These are phyloP conservation scores for Candida hungchunana DNA, from an alignment of 805 yeast species.

Conservation along the genomic window DNA sequence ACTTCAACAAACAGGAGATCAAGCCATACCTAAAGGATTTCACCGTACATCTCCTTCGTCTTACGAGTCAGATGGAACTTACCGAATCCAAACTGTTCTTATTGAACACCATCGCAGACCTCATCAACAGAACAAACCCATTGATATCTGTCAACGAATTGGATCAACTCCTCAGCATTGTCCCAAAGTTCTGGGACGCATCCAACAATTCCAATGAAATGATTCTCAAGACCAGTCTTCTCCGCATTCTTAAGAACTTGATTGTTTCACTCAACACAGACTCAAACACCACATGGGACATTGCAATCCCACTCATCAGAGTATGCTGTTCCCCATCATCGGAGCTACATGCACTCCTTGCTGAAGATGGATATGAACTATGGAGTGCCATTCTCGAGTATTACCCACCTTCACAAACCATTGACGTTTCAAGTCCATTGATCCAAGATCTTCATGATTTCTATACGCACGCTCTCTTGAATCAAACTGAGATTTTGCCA, in stretches of 20 bases:
- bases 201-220: slow-evolving; percentile 40
- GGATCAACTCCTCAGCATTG: slow-evolving; percentile 44
- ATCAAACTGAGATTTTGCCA: slow-evolving; percentile 73
- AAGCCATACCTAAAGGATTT: slow-evolving; percentile 56
- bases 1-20: slow-evolving; percentile 66
- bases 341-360: slow-evolving; percentile 48
- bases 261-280: slow-evolving; percentile 52
- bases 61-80: slow-evolving; percentile 47
- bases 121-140: slow-evolving; percentile 65
- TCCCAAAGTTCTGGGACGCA: slow-evolving; percentile 77
- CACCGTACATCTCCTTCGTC: slow-evolving; percentile 43
- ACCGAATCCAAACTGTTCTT: slow-evolving; percentile 78
- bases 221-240: slow-evolving; percentile 45
- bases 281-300: slow-evolving; percentile 44
- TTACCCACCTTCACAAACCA: slow-evolving; percentile 36
- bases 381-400: slow-evolving; percentile 72
- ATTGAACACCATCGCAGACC: slow-evolving; percentile 59
- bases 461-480: slow-evolving; percentile 53
- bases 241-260: slow-evolving; percentile 55
- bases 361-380: slow-evolving; percentile 84
- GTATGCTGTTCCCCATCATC: slow-evolving; percentile 60
- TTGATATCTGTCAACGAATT: slow-evolving; percentile 49
- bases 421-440: slow-evolving; percentile 17
- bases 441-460: slow-evolving; percentile 26
- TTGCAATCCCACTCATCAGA: slow-evolving; percentile 61